phyloP scores from a whole-genome alignment of 2,329 filamentous ascomycete species.

The Diplodia mutila region DNA sequence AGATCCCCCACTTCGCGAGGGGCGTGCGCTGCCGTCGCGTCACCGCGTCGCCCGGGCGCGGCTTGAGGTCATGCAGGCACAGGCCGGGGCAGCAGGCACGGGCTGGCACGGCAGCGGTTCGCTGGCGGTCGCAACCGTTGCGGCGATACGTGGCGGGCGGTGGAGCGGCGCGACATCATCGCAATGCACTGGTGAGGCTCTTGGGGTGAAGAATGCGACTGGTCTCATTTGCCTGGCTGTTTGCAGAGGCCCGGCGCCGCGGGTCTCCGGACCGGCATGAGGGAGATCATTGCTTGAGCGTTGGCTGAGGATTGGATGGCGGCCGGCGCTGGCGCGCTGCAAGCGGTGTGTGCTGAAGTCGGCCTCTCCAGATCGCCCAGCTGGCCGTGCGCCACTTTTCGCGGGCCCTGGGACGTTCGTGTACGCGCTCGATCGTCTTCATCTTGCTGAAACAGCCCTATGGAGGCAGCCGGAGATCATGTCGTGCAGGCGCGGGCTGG shows the following conservation, averaged over 20 bases:
- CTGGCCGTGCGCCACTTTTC: constrained; percentile 15
- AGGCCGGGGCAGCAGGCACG: not conserved
- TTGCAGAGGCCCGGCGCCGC: constrained; percentile 23
- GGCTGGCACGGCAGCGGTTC: constrained; percentile 12
- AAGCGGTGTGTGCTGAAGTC: constrained; percentile 24
- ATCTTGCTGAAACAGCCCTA: constrained; percentile 27
- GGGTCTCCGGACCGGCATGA: constrained; percentile 23
- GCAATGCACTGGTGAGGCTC: constrained; percentile 21
- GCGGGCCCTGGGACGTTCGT: constrained; percentile 19
- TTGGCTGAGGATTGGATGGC: constrained; percentile 6
- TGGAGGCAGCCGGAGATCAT: constrained; percentile 18
- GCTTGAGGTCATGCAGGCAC: constrained; percentile 6
- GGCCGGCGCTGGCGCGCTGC: constrained; percentile 17
- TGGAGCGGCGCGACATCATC: constrained; percentile 4
- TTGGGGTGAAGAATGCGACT: constrained; percentile 22
- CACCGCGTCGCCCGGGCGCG: constrained; percentile 6
- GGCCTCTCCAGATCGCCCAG: constrained; percentile 25
- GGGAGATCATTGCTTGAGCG: constrained; percentile 23
- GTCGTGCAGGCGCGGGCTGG: constrained; percentile 26
- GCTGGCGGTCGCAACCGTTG: constrained; percentile 16
- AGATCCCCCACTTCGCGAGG: constrained; percentile 22
- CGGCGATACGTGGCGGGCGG: constrained; percentile 18
- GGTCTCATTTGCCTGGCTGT: constrained; percentile 20
- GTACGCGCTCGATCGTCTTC: constrained; percentile 26
- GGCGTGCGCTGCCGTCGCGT: constrained; percentile 22